A percentile compares a stretch with the other conserved stretches of the same genome.
Conservation (phyloP, 2,329 filamentous ascomycete genomes). For the Pseudocercospora fuligena region DNA sequence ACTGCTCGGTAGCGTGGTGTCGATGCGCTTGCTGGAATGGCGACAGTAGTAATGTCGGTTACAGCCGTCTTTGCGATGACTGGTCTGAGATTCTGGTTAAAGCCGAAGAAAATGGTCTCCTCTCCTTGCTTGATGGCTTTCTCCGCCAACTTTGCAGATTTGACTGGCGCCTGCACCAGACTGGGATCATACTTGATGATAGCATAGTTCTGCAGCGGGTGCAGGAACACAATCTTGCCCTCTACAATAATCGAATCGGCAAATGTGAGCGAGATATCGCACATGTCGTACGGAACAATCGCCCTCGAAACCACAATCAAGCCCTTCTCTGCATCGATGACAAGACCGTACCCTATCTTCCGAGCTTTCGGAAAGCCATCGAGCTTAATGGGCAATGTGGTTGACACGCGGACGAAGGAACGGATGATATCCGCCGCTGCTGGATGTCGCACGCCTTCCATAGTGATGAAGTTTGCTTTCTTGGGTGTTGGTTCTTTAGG, state of each 20-base stretch:
- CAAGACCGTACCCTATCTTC: constrained; percentile 92
- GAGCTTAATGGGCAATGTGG: constrained; percentile 91
- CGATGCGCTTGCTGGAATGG: constrained; percentile 89
- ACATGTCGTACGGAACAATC: constrained; percentile 93
- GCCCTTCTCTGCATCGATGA: constrained; percentile 96
- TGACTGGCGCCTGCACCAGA: constrained; percentile 90
- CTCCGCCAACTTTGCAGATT: constrained; percentile 81
- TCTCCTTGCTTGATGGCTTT: constrained; percentile 89
- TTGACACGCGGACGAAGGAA: constrained; percentile 92
- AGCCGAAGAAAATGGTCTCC: constrained; percentile 95
- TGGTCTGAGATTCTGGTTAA: constrained; percentile 92
- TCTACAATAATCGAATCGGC: constrained; percentile 95
- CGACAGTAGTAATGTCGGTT: constrained; percentile 95
- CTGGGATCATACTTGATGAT: constrained; percentile 93
- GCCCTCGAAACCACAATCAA: constrained; percentile 92
- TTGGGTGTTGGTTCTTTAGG: constrained; percentile 72
- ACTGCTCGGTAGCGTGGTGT: constrained; percentile 93
- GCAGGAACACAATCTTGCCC: constrained; percentile 92
- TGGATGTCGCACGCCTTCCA: constrained; percentile 85
- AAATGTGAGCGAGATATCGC: constrained; percentile 94
- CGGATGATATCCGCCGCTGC: constrained; percentile 91
- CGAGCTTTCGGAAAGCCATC: constrained; percentile 96
- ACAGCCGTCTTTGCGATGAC: constrained; percentile 93
- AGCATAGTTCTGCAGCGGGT: constrained; percentile 95
- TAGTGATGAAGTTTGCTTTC: constrained; percentile 87